Evolutionary conservation across 2,329 filamentous ascomycete genomes (phyloP).

Genomic region (Venturiaceae sp.): DNA sequence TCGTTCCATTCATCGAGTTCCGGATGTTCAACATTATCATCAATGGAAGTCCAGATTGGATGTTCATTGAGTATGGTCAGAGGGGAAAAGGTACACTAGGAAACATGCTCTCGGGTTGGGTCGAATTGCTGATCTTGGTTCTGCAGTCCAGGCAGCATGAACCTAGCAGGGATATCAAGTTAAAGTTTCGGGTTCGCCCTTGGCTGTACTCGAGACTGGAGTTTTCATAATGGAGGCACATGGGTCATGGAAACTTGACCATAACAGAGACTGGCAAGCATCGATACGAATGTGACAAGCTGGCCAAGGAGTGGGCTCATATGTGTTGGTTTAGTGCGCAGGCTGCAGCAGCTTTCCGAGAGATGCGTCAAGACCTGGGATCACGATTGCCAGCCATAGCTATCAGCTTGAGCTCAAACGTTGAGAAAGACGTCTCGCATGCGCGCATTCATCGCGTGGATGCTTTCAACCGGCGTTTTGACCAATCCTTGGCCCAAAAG

Average conservation of each 20-base stretch:
- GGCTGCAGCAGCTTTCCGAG: background rate
- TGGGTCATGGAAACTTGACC: too few relatives aligned
- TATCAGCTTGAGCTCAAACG: background rate
- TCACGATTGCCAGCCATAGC: background rate
- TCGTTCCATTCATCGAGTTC: background rate
- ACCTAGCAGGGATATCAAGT: background rate
- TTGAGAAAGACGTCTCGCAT: background rate
- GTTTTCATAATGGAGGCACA: too few relatives aligned
- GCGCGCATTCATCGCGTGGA: background rate
- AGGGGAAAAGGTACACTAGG: background rate
- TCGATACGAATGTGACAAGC: background rate
- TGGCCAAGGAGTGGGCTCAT: background rate
- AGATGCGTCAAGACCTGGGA: background rate
- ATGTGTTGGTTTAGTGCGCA: background rate
- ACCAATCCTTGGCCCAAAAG: background rate
- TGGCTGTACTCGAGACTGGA: background rate
- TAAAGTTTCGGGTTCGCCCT: background rate
- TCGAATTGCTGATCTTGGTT: background rate
- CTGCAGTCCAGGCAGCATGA: background rate
- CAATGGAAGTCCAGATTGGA: background rate
- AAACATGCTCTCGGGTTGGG: background rate
- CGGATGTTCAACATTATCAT: background rate
- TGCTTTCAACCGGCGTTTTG: background rate
- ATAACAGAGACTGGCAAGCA: too few relatives aligned
- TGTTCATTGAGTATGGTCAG: background rate